phyloP scores from a whole-genome alignment of 192 early-diverging fungal genomes.

The Podochytrium sp. region DNA sequence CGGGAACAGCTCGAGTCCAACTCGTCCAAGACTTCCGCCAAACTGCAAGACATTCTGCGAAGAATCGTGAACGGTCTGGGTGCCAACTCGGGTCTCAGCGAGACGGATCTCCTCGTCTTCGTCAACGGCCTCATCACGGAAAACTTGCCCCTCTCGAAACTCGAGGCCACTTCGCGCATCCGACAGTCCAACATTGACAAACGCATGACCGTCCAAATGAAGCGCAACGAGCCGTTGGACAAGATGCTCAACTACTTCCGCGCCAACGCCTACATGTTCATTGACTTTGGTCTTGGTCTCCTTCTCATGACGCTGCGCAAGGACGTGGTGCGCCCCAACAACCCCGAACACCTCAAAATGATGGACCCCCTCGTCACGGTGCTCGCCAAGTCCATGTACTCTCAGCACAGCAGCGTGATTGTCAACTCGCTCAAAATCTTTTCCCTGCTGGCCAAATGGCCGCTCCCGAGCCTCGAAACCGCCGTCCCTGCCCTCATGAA shows the following conservation, averaged over 20 bases:
- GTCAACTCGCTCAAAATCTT: conserved; percentile 74
- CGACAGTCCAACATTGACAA: conserved; percentile 62
- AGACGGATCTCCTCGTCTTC: conserved; percentile 76
- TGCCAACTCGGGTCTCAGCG: conserved; percentile 70
- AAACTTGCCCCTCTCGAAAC: conserved; percentile 75
- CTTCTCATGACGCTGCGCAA: conserved; percentile 69
- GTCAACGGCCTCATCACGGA: conserved; percentile 85
- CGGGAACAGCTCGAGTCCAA: conserved; percentile 84
- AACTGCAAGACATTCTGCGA: conserved; percentile 80
- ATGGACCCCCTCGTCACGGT: conserved; percentile 81
- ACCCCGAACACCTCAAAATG: conserved; percentile 66
- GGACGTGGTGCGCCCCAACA: conserved; percentile 45
- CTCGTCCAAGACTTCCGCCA: conserved; percentile 70
- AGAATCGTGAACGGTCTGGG: conserved; percentile 79
- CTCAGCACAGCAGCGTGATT: conserved; percentile 74
- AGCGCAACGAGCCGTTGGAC: conserved; percentile 54
- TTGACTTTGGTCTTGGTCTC: conserved; percentile 90
- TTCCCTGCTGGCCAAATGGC: conserved; percentile 68
- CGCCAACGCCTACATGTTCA: conserved; percentile 88
- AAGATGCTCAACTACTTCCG: conserved; percentile 77
- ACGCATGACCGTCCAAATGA: conserved; percentile 68
- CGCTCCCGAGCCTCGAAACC: conserved; percentile 70
- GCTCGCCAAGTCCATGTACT: conserved; percentile 83
- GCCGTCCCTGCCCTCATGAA: conserved; percentile 76
- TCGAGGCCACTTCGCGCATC: conserved; percentile 49